Base-by-base conservation (phyloP, 2,329 filamentous ascomycete genomes). In the Phoma sp. region DNA sequence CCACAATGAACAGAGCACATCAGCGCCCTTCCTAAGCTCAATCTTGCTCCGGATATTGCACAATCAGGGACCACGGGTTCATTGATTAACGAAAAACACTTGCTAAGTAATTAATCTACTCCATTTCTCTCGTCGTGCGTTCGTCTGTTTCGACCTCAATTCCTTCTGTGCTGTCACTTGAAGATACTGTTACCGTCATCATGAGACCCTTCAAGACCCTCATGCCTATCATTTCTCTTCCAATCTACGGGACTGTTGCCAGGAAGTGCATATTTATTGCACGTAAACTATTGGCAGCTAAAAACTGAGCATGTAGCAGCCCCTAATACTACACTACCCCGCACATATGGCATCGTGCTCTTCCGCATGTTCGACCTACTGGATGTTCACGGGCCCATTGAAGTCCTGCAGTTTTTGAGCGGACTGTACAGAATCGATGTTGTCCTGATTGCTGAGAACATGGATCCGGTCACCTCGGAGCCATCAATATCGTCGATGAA, bases 351-450 rank as follows among this genome's bases (percentile, higher is more conserved):
- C 36, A 60, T 69, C 28, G 46, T 74, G 23, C 56, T 74, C 46
- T 59, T 71, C 57, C 52, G 45, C 53, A 67, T 70, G 55, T 72
- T 66, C 57, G 66, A 65, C 32, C 54, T 61, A 32, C 62, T 63
- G 18, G 64, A 73, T 29, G 56, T 72, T 14, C 61, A 61, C 15
- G 80, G 77, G 1, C 78, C 79, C 2, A 62, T 81, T 1, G 76
- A 81, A 51, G 70, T 75, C 46, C 66, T 81, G 5, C 77, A 66
- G 40, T 61, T 65, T 14, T 57, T 73, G 40, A 59, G 66, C 15
- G 53, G 49, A 7, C 40, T 61, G 9, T 55, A 58, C 57, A 62
- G 47, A 46, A 75, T 59, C 25, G 53, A 68, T 52, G 45, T 67
- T 14, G 47, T 50, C 7, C 47, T 63, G 20, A 57, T 67, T 7